A percentile compares a stretch with the other conserved stretches of the same genome.
phyloP scores from a whole-genome alignment of 176 grass and related monocot species.

The Olyra latifolia region DNA sequence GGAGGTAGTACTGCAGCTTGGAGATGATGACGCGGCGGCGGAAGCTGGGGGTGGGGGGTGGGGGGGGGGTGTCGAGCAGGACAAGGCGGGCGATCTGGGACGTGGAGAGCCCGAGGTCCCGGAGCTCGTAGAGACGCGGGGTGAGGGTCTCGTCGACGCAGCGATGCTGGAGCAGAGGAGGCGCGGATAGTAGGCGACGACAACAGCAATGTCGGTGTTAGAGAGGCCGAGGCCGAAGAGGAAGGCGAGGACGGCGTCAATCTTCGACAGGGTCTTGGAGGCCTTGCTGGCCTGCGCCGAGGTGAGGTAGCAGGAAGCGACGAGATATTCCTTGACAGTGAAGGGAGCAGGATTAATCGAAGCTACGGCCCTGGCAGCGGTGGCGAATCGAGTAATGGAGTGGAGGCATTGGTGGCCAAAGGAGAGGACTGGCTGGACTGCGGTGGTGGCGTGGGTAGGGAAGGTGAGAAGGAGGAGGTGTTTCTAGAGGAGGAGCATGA shows the following conservation, averaged over 20 bases:
- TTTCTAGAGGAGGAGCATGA: constrained; percentile 39
- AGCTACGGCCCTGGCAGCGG: not conserved
- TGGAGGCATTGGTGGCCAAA: constrained; percentile 5
- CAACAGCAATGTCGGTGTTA: constrained; percentile 33
- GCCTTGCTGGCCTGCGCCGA: constrained; percentile 31
- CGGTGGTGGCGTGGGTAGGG: not conserved
- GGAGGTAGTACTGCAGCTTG: constrained; percentile 26
- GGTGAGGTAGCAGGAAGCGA: constrained; percentile 49
- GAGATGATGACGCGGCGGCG: not conserved
- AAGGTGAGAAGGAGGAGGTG: constrained; percentile 1
- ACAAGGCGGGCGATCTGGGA: constrained; percentile 6
- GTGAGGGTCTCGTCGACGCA: constrained; percentile 28
- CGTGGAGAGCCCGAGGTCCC: constrained; percentile 2
- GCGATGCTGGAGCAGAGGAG: constrained; percentile 21
- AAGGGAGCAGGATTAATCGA: not conserved
- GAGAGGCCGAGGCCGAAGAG: constrained; percentile 44
- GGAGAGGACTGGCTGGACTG: not conserved
- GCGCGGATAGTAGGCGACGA: constrained; percentile 2
- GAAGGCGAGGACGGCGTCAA: constrained; percentile 44
- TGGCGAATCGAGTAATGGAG: constrained; percentile 1
- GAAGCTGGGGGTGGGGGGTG: not conserved
- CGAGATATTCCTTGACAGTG: constrained; percentile 44
- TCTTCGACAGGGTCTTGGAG: constrained; percentile 38
- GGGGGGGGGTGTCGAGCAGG: not conserved
- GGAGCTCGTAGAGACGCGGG: constrained; percentile 6